These are phyloP conservation scores for Brassica hybrid DNA, from an alignment of 441 rosid species.

Conservation along the genomic window DNA sequence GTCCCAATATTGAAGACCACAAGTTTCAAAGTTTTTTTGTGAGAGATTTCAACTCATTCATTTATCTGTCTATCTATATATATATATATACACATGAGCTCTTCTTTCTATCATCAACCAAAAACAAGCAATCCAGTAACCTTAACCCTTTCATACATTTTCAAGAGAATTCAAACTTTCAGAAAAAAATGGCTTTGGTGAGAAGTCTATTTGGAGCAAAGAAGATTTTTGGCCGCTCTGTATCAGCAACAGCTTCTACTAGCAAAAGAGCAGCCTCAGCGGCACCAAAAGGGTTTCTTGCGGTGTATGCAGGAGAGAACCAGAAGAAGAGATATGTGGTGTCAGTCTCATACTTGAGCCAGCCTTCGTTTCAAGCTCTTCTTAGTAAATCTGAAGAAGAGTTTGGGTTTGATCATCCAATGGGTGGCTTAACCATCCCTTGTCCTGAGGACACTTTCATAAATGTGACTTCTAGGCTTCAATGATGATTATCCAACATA, in stretches of 20 bases:
- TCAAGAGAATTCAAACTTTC: too few relatives aligned
- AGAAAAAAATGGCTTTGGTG: too few relatives aligned
- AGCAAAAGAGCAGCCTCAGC: constrained; percentile 1
- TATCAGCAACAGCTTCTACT: not conserved
- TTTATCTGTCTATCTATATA: too few relatives aligned
- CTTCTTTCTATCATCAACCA: too few relatives aligned
- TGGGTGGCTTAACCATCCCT: not conserved
- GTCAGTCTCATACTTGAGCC: constrained; percentile 24
- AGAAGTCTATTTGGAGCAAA: not conserved
- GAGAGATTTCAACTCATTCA: too few relatives aligned
- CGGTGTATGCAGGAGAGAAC: constrained; percentile 30
- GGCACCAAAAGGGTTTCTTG: constrained; percentile 37
- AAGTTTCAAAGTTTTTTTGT: too few relatives aligned
- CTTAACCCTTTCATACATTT: too few relatives aligned
- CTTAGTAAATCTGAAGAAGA: not conserved
- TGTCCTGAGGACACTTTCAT: constrained; percentile 1
- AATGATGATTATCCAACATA: not conserved
- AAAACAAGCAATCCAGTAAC: too few relatives aligned
- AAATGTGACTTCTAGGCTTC: not conserved
- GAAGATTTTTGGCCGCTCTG: constrained; percentile 16
- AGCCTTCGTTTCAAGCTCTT: not conserved
- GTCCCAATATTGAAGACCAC: too few relatives aligned
- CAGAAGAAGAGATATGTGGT: constrained; percentile 29
- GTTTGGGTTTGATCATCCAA: constrained; percentile 4
- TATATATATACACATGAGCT: too few relatives aligned